These are phyloP conservation scores for Candida sakaeoensis DNA, from an alignment of 805 yeast genomes.

Conservation along the genomic window DNA sequence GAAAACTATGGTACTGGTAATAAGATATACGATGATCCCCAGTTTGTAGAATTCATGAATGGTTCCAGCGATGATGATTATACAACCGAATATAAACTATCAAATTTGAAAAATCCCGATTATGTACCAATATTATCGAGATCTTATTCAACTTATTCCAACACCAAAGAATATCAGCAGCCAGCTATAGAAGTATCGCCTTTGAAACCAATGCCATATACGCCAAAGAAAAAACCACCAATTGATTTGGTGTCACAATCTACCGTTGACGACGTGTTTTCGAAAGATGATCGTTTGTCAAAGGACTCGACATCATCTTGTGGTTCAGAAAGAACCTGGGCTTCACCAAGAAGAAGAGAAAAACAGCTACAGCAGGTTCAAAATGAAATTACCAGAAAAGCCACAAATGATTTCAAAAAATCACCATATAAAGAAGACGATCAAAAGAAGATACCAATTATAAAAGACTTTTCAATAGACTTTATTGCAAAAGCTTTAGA, in stretches of 20 bases:
- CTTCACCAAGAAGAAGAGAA: constrained; percentile 38
- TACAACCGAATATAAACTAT: constrained; percentile 21
- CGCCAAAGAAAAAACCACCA: constrained; percentile 11
- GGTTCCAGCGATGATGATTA: constrained; percentile 32
- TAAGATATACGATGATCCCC: constrained; percentile 54
- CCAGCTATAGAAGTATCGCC: constrained; percentile 1
- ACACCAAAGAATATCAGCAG: neutral
- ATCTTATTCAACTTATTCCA: constrained; percentile 25
- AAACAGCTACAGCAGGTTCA: constrained; percentile 32
- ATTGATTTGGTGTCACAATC: constrained; percentile 6
- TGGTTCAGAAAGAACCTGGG: constrained; percentile 35
- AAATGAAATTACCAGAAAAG: constrained; percentile 32
- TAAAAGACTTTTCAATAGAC: constrained; percentile 43
- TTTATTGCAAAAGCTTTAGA: constrained; percentile 45
- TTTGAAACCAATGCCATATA: constrained; percentile 4
- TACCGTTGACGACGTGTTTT: constrained; percentile 9
- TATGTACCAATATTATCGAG: constrained; percentile 22
- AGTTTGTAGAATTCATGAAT: constrained; percentile 55
- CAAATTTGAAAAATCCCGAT: constrained; percentile 34
- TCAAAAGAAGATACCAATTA: constrained; percentile 26
- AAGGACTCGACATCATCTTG: constrained; percentile 15
- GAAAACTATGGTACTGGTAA: constrained; percentile 61
- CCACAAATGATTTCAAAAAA: constrained; percentile 23
- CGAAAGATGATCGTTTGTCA: constrained; percentile 7
- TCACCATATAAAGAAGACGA: constrained; percentile 5